Evolutionary conservation across 495 filamentous ascomycete species (phyloP).

Genomic region (Tricharina praecox): DNA sequence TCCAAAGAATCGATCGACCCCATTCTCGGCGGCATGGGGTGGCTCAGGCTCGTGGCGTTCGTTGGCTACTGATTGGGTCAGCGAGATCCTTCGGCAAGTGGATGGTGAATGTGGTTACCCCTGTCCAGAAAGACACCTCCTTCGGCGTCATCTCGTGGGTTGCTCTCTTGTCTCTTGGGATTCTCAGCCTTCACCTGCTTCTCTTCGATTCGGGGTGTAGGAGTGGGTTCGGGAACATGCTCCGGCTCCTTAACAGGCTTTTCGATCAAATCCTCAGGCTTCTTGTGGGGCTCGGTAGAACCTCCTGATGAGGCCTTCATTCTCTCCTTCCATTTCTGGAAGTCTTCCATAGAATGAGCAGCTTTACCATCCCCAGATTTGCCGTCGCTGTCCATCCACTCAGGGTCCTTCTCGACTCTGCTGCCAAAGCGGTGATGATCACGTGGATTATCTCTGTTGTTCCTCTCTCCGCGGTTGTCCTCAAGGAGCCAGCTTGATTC

Average conservation of each 20-base stretch:
- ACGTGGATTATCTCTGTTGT: slow-evolving; percentile 24
- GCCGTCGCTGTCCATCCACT: slow-evolving; percentile 62
- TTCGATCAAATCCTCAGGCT: background rate
- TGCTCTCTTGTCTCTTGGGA: slow-evolving; percentile 12
- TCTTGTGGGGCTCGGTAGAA: background rate
- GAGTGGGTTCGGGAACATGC: background rate
- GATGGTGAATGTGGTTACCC: background rate
- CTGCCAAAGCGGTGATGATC: slow-evolving; percentile 19
- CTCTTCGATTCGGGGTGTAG: slow-evolving; percentile 10
- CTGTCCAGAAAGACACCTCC: slow-evolving; percentile 1
- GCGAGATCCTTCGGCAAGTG: background rate
- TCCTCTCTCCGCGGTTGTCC: slow-evolving; percentile 29
- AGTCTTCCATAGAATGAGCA: slow-evolving; percentile 47
- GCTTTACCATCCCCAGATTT: slow-evolving; percentile 56
- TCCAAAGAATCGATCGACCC: slow-evolving; percentile 68
- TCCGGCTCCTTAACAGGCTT: slow-evolving; percentile 1
- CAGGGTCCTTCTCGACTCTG: slow-evolving; percentile 59
- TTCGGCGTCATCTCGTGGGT: slow-evolving; percentile 1
- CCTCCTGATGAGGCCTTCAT: slow-evolving; percentile 51
- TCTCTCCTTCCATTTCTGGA: slow-evolving; percentile 82
- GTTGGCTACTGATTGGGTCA: background rate
- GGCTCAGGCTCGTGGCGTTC: slow-evolving; percentile 11
- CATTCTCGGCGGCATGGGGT: slow-evolving; percentile 33
- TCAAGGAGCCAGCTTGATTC: slow-evolving; percentile 30
- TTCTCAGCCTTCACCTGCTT: background rate